Conservation (phyloP, 73 alveolate genomes). For the Diophrys appendiculata region DNA sequence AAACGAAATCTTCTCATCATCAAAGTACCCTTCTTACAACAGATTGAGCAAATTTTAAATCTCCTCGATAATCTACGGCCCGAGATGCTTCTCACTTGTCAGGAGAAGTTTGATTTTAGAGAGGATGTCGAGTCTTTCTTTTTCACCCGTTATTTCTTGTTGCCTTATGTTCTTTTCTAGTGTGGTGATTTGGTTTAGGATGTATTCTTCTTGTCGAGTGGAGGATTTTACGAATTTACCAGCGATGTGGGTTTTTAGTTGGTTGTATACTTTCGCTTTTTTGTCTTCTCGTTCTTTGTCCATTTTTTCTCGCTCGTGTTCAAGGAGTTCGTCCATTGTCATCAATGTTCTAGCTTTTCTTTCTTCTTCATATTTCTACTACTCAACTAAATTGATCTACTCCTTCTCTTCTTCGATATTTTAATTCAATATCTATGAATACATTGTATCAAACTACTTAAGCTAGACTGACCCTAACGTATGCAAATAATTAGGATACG, state of each 20-base stretch:
- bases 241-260: no score
- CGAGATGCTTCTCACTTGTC: neutral
- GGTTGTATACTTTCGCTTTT: neutral
- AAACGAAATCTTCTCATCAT: constrained; percentile 41
- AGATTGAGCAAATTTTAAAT: neutral
- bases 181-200: neutral
- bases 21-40: neutral
- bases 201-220: neutral
- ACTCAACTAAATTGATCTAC: constrained; percentile 3
- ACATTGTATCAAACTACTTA: neutral
- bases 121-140: neutral
- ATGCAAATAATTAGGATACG: neutral
- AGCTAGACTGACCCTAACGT: neutral
- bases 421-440: neutral
- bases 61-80: constrained; percentile 30
- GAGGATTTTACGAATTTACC: no score
- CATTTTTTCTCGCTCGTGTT: neutral
- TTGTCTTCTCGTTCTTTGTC: constrained; percentile 21
- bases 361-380: constrained; percentile 42
- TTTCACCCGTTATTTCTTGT: neutral
- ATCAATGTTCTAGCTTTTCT: constrained; percentile 14
- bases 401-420: neutral
- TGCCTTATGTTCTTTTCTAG: neutral
- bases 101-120: neutral
- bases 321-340: neutral